A percentile compares a stretch with the other conserved stretches of the same genome.
Conservation (phyloP, 441 rosid species). For the Pelargonium fulgidum region DNA sequence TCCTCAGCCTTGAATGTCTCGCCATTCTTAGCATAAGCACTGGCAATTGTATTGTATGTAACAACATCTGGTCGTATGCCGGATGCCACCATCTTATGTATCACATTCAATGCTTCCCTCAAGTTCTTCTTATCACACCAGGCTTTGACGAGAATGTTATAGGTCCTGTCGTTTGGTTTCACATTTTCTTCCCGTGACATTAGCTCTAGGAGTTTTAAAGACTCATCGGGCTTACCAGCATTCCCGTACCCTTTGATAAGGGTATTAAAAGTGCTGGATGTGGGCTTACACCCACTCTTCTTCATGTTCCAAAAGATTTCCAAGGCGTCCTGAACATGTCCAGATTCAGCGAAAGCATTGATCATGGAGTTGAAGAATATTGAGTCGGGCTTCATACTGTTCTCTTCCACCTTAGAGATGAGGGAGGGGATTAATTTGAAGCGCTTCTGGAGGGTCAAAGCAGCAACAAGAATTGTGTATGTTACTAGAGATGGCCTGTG, state of each 20-base stretch:
- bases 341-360: conserved; percentile 80
- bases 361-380: conserved; percentile 88
- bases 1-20: conserved; percentile 63
- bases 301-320: conserved; percentile 69
- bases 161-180: conserved; percentile 72
- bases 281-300: conserved; percentile 66
- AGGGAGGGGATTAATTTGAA: conserved; percentile 55
- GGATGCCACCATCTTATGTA: conserved; percentile 57
- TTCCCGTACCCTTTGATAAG: conserved; percentile 84
- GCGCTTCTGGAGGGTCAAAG: conserved; percentile 59
- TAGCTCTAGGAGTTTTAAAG: conserved; percentile 48
- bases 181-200: conserved; percentile 49
- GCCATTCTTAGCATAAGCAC: conserved; percentile 57
- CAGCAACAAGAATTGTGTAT: conserved; percentile 70
- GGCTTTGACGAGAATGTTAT: conserved; percentile 65
- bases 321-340: conserved; percentile 73
- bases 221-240: conserved; percentile 63
- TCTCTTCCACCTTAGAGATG: conserved; percentile 57
- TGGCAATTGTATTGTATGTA: conserved; percentile 71
- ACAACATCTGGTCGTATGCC: conserved; percentile 72
- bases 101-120: conserved; percentile 67
- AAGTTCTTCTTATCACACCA: conserved; percentile 71
- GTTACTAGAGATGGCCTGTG: conserved; percentile 80
- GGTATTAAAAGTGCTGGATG: conserved; percentile 73
- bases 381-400: conserved; percentile 68